Evolutionary conservation across 2,329 filamentous ascomycete species (phyloP), one percentile per base, ranked within the genome.

Genomic region (Trichoderma gracile): DNA sequence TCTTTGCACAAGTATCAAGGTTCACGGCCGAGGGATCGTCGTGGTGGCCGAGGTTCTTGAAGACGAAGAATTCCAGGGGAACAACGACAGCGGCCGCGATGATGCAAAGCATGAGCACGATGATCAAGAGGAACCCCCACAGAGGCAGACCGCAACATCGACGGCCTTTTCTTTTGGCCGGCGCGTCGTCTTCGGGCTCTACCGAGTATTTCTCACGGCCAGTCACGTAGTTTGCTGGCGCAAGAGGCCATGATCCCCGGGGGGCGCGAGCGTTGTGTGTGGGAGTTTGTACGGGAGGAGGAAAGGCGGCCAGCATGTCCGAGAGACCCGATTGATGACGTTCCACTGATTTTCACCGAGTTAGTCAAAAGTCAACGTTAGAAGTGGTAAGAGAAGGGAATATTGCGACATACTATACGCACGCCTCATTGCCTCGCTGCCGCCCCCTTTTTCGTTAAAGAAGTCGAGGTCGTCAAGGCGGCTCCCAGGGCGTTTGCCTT

Each of bases 91-190:
- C 95, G 5, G 91, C 91, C 4, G 90, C 87, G 60, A 97, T 82
- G 27, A 96, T 81, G 64, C 90, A 79, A 45, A 97, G 73, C 12
- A 93, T 73, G 4, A 93, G 73, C 21, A 96, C 76, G 17, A 85
- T 61, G 12, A 86, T 73, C 0, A 92, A 73, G 23, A 95, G 77
- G 72, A 96, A 93, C 0, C 84, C 85, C 88, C 92, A 96, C 17
- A 90, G 73, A 2, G 92, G 90, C 70, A 98, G 83, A 17, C 94
- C 94, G 72, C 94, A 99, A 77, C 90, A 96, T 63, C 86, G 86
- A 45, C 89, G 86, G 14, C 81, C 76, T 27, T 69, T 71, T 66
- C 78, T 79, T 56, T 71, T 70, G 54, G 65, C 65, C 14, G 63
- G 67, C 53, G 72, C 70, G 40, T 73, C 73, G 38, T 69, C 30